Base-by-base conservation (phyloP, 768 basidiomycete genomes). In the Porphyrellus cyaneotinctus region DNA sequence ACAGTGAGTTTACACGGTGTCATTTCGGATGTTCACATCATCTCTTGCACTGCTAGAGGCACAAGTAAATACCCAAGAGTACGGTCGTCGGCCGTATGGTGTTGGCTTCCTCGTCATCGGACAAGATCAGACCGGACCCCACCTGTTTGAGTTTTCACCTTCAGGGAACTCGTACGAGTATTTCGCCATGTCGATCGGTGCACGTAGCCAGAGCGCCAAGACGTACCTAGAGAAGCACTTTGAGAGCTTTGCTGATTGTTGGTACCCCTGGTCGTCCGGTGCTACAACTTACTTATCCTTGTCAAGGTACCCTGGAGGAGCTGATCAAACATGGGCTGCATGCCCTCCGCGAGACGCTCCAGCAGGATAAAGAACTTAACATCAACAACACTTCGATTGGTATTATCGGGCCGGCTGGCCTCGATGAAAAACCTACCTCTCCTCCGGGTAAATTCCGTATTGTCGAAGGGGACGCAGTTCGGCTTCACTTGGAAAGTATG, bases 41-140 rank as follows among this genome's bases (percentile, higher is more conserved):
- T 49, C 50, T 20, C 47, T 18, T 36, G 22, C 30, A 39, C 64
- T 47, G 8, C 10, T 46, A 95, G 95, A 95, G 82, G 95, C 97
- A 0, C 97, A 99, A 71, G 88, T 93, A 33, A 99, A 98, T 72
- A 99, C 97, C 2, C 95, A 98, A 74, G 91, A 97, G 70, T 98
- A 99, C 67, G 97, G 97, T 51, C 83, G 91, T 58, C 81, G 97
- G 50, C 97, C 97, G 3, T 99, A 99, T 62, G 97, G 97, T 69
- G 97, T 99, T 12, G 97, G 97, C 7, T 95, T 98, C 78, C 87
- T 99, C 43, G 95, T 99, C 58, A 88, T 97, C 58, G 97, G 97
- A 11, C 83, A 88, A 64, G 97, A 98, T 71, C 88, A 95, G 64
- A 84, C 87, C n/a, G 97, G 97, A 4, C 95, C 97, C 5, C 97